Conservation (phyloP, 1,139 yeast genomes). For the Pneumocystis murina region DNA sequence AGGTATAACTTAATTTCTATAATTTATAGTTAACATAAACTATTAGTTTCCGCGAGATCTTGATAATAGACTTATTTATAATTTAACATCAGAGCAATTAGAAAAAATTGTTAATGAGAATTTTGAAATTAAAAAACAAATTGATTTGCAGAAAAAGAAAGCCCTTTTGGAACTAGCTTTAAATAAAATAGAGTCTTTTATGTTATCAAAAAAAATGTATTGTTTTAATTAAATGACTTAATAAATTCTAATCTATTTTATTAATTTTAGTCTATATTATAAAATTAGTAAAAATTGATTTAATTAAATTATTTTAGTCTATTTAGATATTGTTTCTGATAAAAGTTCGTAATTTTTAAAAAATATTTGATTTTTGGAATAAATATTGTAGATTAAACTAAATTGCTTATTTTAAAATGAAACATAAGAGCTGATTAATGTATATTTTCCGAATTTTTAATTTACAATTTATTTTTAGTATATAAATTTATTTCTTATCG, state of each 20-base stretch:
- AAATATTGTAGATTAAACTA: no score
- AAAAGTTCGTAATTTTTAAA: neutral
- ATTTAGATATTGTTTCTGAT: neutral
- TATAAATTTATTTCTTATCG: constrained; percentile 5
- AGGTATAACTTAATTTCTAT: constrained; percentile 19
- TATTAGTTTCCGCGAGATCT: constrained; percentile 71
- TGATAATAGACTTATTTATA: constrained; percentile 55
- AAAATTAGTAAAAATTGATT: neutral
- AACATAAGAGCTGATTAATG: no score
- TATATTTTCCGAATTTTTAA: neutral
- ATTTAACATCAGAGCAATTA: constrained; percentile 57
- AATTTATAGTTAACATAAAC: neutral
- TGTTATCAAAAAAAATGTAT: constrained; percentile 45
- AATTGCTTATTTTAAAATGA: no score
- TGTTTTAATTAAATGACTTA: neutral
- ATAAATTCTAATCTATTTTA: neutral
- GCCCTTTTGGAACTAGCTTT: constrained; percentile 74
- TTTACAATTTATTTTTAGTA: neutral
- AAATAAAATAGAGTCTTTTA: constrained; percentile 71
- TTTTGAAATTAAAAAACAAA: constrained; percentile 74
- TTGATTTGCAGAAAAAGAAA: constrained; percentile 84
- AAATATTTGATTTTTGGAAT: no score
- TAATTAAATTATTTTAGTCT: neutral
- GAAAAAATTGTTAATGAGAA: constrained; percentile 90
- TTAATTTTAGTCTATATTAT: neutral